Evolutionary conservation across 208 protist species (phyloP).

Genomic region (Leptomonas pyrrhocoris): DNA sequence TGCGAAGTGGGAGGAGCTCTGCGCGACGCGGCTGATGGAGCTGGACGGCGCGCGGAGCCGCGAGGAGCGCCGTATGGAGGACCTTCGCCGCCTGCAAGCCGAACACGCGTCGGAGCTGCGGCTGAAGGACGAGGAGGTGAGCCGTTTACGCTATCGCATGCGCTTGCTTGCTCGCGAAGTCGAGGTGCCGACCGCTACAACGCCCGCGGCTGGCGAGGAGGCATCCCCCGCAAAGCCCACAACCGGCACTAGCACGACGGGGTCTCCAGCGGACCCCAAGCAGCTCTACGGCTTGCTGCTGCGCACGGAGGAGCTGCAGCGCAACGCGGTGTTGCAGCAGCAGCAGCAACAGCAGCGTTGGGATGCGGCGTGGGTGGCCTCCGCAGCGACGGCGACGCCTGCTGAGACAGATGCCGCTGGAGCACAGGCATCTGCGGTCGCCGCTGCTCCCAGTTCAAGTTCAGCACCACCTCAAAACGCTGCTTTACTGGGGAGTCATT

Average conservation of each 20-base stretch:
- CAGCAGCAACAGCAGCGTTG: conserved; percentile 40
- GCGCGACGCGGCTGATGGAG: conserved; percentile 71
- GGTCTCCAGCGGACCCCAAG: conserved; percentile 11
- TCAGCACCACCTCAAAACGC: too few species aligned
- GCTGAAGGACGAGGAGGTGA: conserved; percentile 81
- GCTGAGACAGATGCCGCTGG: background rate
- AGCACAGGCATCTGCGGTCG: too few species aligned
- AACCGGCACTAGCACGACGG: too few species aligned
- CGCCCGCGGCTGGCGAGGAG: background rate
- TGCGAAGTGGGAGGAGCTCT: conserved; percentile 81
- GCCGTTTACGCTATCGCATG: conserved; percentile 70
- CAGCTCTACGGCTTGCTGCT: conserved; percentile 53
- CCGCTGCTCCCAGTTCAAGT: too few species aligned
- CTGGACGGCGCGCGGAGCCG: conserved; percentile 62
- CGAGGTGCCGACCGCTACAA: background rate
- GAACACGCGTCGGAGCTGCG: conserved; percentile 80
- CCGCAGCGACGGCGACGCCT: background rate
- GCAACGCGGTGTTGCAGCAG: conserved; percentile 45
- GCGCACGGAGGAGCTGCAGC: conserved; percentile 58
- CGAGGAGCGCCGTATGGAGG: conserved; percentile 70
- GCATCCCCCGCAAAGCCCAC: background rate
- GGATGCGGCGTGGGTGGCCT: conserved; percentile 33
- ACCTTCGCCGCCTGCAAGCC: conserved; percentile 68
- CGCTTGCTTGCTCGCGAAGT: conserved; percentile 37
- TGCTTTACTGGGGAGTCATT: background rate